Base-by-base conservation (phyloP, 2,329 filamentous ascomycete species). In the Pyrenochaeta sp. region DNA sequence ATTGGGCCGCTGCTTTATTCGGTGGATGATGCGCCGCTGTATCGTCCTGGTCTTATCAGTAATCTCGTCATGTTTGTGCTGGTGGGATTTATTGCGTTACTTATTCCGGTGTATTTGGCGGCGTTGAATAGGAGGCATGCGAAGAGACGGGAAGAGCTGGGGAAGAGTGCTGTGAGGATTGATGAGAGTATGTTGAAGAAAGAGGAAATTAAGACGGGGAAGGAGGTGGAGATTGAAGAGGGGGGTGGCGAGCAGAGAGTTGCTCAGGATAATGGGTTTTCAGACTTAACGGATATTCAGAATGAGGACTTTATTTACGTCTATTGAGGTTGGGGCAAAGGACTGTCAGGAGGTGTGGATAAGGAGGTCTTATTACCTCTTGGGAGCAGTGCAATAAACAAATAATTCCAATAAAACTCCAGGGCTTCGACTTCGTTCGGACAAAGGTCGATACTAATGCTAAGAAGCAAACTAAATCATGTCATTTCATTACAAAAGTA, bases 121-220 rank as follows among this genome's bases (percentile, higher is more conserved):
- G 59, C 66, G 25, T 54, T 77, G 12, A 77, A 77, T 36, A 67
- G 59, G 46, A 66, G 65, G 7, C 73, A 78, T 25, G 71, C 71
- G 2, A 69, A 67, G 43, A 64, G 64, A n/a, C 65, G 75, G 12
- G 60, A 71, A 15, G 65, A 62, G 19, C 45, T 77, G 0, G 75
- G 75, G 1, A 78, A 77, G 42, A 70, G 65, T 0, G 73, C 69
- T 0, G 56, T 58, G 2, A 56, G 70, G 0, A 32, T 74, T 10
- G 75, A 78, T 32, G 69, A 76, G 59, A 76, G 73, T 15, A 77
- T 77, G 75, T 36, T 76, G 5, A 58, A 63, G n/a, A 75, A 73
- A 36, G 52, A 52, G 4, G 58, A 67, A 15, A 63, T 64, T 19
- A 50, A 36, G 27, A 37, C 54, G 28, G 46, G 28, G 5, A 68